phyloP scores from a whole-genome alignment of 164 flowering plant genomes.

The Platanus orientalis region DNA sequence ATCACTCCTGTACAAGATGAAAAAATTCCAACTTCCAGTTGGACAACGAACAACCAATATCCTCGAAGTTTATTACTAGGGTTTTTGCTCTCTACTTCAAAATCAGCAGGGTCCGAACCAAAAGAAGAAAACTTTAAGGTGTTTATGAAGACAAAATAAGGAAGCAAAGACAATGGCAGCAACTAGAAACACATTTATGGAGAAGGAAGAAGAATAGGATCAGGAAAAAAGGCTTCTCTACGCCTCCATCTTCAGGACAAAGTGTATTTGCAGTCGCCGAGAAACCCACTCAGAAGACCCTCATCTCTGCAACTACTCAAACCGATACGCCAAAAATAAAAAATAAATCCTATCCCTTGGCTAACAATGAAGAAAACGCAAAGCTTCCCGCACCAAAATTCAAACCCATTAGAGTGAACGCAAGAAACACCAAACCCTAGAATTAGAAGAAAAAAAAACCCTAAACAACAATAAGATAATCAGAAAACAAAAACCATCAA shows the following conservation, averaged over 20 bases:
- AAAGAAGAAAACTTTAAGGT: not conserved
- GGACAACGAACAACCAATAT: not conserved
- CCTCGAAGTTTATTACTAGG: conserved; percentile 2
- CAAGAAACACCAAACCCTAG: conserved; percentile 14
- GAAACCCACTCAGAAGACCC: conserved; percentile 31
- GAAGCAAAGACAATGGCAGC: not conserved
- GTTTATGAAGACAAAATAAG: not conserved
- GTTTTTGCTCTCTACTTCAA: conserved; percentile 10
- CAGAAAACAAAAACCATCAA: not conserved
- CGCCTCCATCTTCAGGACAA: conserved; percentile 31
- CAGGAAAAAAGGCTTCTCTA: conserved; percentile 11
- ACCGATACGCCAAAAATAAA: not conserved
- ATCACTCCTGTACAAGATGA: conserved; percentile 2
- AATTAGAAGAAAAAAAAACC: conserved; percentile 13
- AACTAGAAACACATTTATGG: no score
- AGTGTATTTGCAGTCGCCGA: conserved; percentile 25
- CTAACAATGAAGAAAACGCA: conserved; percentile 3
- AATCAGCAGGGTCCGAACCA: not conserved
- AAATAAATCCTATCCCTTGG: not conserved
- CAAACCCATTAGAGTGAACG: conserved; percentile 14
- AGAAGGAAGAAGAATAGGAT: not conserved
- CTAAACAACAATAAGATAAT: conserved; percentile 9
- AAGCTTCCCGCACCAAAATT: conserved; percentile 3
- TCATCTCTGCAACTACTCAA: conserved; percentile 24
- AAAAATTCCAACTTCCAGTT: conserved; percentile 4